Base-by-base conservation (phyloP, 2,329 filamentous ascomycete genomes). In the Colletotrichum sp. region DNA sequence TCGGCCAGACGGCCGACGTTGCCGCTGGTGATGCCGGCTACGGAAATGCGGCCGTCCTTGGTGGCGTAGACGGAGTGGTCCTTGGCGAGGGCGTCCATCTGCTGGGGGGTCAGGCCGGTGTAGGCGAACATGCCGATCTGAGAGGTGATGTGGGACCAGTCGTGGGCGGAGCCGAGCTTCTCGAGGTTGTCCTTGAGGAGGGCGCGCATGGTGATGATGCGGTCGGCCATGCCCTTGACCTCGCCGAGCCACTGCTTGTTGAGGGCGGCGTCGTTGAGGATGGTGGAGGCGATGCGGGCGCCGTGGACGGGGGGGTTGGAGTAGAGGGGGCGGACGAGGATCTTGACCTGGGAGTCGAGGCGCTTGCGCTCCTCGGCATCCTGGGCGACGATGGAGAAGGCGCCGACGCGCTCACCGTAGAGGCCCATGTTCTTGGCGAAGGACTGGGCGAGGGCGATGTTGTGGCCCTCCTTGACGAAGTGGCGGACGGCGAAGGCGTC, bases 381-480 rank as follows among this genome's bases (percentile, higher is more conserved):
- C 80, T 93, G 93, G 84, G 94, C 94, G 82, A 98, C 94, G 80
- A 99, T 91, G 81, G 96, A 98, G 92, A 99, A 99, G 79, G 96
- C 96, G 83, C 97, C 97, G 77, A 98, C 95, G 88, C 97, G 96
- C 91, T 99, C 97, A 84, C 97, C 97, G 85, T 99, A 99, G 78
- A 99, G 95, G 88, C 97, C 97, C 96, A 99, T 99, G 92, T 99
- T 99, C 94, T 99, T 99, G 85, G 96, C 96, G 86, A 99, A 99
- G 70, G 94, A 97, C 89, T 99, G 96, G 82, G 94, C 94, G 78
- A 99, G 92, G 83, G 93, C 93, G 84, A 97, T 92, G 84, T 95
- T 92, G 89, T 98, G 96, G 82, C 96, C 96, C 88, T 98, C 90
- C 88, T 95, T 91, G 85, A 98, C 93, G 85, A 99, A 99, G 90